These are phyloP conservation scores for Closterium sp. DNA, from an alignment of 139 green algal genomes.

Conservation along the genomic window DNA sequence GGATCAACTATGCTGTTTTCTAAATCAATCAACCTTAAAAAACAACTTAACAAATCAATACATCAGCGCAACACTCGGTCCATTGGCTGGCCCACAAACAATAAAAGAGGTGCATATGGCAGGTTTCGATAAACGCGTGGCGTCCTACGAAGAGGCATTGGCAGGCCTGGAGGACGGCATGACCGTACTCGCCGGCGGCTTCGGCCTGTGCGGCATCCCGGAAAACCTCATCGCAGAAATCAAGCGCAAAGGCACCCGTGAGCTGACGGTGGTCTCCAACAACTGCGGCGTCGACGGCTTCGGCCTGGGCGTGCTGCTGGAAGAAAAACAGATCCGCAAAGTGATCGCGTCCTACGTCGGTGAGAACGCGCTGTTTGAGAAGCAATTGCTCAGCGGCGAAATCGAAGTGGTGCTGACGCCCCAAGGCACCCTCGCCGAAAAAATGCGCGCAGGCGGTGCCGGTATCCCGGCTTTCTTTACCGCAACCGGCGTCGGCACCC, in stretches of 20 bases:
- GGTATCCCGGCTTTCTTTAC: slow-evolving; percentile 12
- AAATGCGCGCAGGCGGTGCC: slow-evolving; percentile 8
- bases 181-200: not conserved
- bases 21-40: no score
- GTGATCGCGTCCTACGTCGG: not conserved
- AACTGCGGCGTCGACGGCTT: not conserved
- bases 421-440: not conserved
- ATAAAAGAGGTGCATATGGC: no score
- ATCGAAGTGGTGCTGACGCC: not conserved
- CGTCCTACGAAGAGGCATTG: no score
- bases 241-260: not conserved
- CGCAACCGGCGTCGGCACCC: not conserved
- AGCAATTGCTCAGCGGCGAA: not conserved
- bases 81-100: no score
- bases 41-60: no score
- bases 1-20: no score
- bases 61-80: no score
- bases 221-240: not conserved
- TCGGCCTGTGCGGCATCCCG: not conserved
- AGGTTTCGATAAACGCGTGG: no score
- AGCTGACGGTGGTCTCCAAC: not conserved
- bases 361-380: not conserved
- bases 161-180: no score
- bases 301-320: not conserved
- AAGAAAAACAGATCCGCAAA: not conserved